Conservation (phyloP, 2,329 filamentous ascomycete genomes). For the Ceratocystis papillata region DNA sequence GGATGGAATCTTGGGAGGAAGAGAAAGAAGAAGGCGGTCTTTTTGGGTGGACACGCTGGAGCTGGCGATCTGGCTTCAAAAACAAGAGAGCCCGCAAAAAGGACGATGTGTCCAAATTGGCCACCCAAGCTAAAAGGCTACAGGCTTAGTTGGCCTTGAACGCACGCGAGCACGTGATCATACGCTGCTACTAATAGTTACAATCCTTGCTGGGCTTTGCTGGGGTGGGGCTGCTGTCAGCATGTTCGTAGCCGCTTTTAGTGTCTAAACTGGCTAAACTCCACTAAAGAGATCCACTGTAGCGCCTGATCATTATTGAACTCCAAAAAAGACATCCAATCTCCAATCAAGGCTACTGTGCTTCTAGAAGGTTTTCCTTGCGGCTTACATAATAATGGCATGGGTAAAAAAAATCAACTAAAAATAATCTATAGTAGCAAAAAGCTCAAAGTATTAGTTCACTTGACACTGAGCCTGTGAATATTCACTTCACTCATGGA, state of each 20-base stretch:
- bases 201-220: too few relatives aligned
- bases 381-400: constrained; percentile 1
- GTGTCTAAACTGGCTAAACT: neutral
- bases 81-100: constrained; percentile 30
- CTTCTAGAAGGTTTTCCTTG: constrained; percentile 14
- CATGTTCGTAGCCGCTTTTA: neutral
- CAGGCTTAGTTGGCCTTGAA: constrained; percentile 11
- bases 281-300: constrained; percentile 5
- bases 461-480: neutral
- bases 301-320: neutral
- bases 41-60: constrained; percentile 29
- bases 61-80: constrained; percentile 39
- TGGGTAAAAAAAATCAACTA: neutral
- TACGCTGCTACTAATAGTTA: neutral
- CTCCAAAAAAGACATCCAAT: constrained; percentile 5
- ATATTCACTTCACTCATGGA: neutral
- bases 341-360: neutral
- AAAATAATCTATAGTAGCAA: neutral
- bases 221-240: neutral
- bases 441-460: neutral
- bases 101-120: constrained; percentile 36
- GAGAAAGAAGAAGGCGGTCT: constrained; percentile 31
- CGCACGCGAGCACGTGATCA: constrained; percentile 13
- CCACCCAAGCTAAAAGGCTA: constrained; percentile 13
- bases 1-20: neutral